Evolutionary conservation across 176 grass and related monocot genomes (phyloP).

Genomic region (Raddia guianensis): DNA sequence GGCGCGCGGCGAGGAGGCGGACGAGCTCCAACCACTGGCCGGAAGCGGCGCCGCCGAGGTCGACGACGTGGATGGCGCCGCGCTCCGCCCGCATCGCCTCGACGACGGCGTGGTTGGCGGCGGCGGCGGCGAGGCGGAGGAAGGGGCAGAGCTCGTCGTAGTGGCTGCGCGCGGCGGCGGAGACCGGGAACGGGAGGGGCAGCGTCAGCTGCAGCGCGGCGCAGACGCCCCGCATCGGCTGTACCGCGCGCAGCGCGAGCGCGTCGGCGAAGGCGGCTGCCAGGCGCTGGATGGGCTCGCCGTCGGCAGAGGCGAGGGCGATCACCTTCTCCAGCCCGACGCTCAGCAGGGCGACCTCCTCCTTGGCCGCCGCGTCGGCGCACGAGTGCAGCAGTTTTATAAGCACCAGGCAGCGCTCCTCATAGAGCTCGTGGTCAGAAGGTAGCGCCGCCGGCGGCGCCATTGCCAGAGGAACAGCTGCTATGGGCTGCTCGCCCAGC

Average conservation of each 20-base stretch:
- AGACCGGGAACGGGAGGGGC: not conserved
- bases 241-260: conserved; percentile 44
- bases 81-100: conserved; percentile 45
- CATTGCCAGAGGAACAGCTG: not conserved
- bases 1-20: conserved; percentile 42
- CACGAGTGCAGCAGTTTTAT: conserved; percentile 35
- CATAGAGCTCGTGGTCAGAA: not conserved
- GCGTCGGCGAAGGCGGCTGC: conserved; percentile 49
- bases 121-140: conserved; percentile 41
- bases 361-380: conserved; percentile 29
- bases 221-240: conserved; percentile 43
- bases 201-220: conserved; percentile 3
- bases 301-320: conserved; percentile 26
- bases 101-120: conserved; percentile 50
- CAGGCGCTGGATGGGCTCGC: conserved; percentile 63
- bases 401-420: not conserved
- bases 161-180: conserved; percentile 26
- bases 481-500: no score
- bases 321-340: conserved; percentile 31
- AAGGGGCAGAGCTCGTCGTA: conserved; percentile 64
- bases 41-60: conserved; percentile 47
- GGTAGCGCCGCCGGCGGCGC: not conserved
- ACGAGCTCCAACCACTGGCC: conserved; percentile 63
- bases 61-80: conserved; percentile 52
- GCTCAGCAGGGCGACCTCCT: conserved; percentile 17